Conservation (phyloP, 208 protist species). For the Leishmania major region DNA sequence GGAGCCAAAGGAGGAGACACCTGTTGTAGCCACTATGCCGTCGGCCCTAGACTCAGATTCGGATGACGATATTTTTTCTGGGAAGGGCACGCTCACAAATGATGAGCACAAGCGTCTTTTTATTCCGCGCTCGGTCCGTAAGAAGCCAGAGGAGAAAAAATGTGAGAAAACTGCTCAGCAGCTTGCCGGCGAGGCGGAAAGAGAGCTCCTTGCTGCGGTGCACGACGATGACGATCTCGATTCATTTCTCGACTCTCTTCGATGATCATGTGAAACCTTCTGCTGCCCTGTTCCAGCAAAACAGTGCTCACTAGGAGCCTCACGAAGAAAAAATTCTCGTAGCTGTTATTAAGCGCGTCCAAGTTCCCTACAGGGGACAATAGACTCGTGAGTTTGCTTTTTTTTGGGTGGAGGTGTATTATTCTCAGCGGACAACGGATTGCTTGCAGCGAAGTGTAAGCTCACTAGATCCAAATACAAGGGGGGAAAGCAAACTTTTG, state of each 20-base stretch:
- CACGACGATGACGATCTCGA: constrained; percentile 47
- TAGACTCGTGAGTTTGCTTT: not conserved
- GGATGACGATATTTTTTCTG: constrained; percentile 25
- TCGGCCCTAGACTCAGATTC: constrained; percentile 29
- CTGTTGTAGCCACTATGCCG: not conserved
- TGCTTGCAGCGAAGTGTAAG: not conserved
- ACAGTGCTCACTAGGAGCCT: not conserved
- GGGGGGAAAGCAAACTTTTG: not conserved
- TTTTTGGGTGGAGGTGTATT: not conserved
- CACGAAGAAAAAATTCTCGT: too few relatives aligned
- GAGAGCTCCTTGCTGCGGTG: constrained; percentile 36
- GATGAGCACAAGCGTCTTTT: constrained; percentile 31
- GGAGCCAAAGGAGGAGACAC: not conserved
- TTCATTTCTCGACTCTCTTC: constrained; percentile 60
- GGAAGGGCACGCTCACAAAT: not conserved
- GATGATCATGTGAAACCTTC: not conserved
- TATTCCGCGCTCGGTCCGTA: constrained; percentile 20
- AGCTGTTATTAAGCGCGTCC: too few relatives aligned
- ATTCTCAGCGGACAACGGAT: not conserved
- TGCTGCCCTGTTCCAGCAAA: too few relatives aligned
- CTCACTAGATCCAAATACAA: not conserved
- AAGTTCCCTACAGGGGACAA: too few relatives aligned
- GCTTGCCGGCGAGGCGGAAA: constrained; percentile 49
- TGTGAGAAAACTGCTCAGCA: constrained; percentile 13
- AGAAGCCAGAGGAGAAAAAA: constrained; percentile 16